Evolutionary conservation across 164 flowering plant species (phyloP).

Genomic region (Cinnamomum micranthum): DNA sequence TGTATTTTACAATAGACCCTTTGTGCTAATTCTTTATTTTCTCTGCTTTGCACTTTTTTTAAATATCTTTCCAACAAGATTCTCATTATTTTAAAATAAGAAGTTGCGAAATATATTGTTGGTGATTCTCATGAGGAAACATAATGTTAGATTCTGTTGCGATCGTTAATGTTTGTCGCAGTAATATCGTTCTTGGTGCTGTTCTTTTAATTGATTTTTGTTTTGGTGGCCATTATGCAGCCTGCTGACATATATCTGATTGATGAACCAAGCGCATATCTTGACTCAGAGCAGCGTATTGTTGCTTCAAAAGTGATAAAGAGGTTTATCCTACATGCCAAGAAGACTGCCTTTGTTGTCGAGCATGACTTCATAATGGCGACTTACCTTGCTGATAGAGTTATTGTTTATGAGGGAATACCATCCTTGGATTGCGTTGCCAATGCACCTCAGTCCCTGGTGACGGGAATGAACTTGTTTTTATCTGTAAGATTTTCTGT

Average conservation of each 20-base stretch:
- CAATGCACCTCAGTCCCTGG: slow-evolving; percentile 85
- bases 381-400: slow-evolving; percentile 91
- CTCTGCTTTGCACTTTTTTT: too few species aligned
- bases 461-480: slow-evolving; percentile 99
- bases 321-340: slow-evolving; percentile 94
- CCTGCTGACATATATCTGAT: slow-evolving; percentile 96
- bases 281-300: slow-evolving; percentile 98
- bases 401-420: slow-evolving; percentile 84
- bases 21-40: too few species aligned
- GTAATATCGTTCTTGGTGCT: neutral
- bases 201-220: neutral
- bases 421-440: slow-evolving; percentile 89
- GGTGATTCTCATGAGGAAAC: neutral
- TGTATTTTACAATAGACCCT: too few species aligned
- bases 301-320: slow-evolving; percentile 97
- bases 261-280: slow-evolving; percentile 98
- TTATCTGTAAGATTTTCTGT: slow-evolving; percentile 64
- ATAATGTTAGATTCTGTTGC: neutral
- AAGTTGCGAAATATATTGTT: too few species aligned
- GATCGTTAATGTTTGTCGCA: neutral
- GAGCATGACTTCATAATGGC: slow-evolving; percentile 99
- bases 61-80: too few species aligned
- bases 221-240: slow-evolving; percentile 38
- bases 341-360: slow-evolving; percentile 97
- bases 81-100: too few species aligned